A percentile compares a stretch with the other conserved stretches of the same genome.
Evolutionary conservation across 768 basidiomycete genomes (phyloP).

Genomic region (Amanita pallidorosea): DNA sequence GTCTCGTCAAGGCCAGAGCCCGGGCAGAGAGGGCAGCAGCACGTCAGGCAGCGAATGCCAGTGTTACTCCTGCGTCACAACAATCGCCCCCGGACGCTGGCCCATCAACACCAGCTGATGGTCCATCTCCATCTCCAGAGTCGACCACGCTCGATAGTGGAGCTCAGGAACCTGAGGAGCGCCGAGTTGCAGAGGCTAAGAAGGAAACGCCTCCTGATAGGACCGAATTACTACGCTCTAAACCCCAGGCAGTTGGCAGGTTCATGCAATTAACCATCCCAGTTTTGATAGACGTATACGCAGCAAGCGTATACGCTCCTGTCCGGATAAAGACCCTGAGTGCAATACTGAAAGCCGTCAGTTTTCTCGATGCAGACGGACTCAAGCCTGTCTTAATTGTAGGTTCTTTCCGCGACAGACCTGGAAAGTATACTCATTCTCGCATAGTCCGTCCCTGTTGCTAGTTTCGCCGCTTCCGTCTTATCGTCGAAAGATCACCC

Average conservation of each 20-base stretch:
- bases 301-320: conserved; percentile 87
- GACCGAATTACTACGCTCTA: conserved; percentile 64
- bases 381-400: conserved; percentile 74
- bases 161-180: conserved; percentile 33
- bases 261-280: conserved; percentile 89
- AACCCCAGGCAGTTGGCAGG: conserved; percentile 64
- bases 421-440: conserved; percentile 2
- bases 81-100: conserved; percentile 13
- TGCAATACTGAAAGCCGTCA: conserved; percentile 82
- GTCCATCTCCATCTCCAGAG: conserved; percentile 17
- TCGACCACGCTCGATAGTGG: conserved; percentile 16
- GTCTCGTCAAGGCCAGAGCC: conserved; percentile 71
- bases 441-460: conserved; percentile 80
- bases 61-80: conserved; percentile 16
- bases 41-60: conserved; percentile 36
- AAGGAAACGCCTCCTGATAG: conserved; percentile 39
- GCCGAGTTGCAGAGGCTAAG: conserved; percentile 17
- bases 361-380: conserved; percentile 72
- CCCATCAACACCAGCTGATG: conserved; percentile 15
- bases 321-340: conserved; percentile 85
- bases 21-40: conserved; percentile 73
- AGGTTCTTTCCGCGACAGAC: conserved; percentile 15
- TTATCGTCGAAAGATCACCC: conserved; percentile 89
- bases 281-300: conserved; percentile 95
- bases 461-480: conserved; percentile 91